phyloP scores from a whole-genome alignment of 192 early-diverging fungal genomes.

The Phlyctochytrium bullatum region DNA sequence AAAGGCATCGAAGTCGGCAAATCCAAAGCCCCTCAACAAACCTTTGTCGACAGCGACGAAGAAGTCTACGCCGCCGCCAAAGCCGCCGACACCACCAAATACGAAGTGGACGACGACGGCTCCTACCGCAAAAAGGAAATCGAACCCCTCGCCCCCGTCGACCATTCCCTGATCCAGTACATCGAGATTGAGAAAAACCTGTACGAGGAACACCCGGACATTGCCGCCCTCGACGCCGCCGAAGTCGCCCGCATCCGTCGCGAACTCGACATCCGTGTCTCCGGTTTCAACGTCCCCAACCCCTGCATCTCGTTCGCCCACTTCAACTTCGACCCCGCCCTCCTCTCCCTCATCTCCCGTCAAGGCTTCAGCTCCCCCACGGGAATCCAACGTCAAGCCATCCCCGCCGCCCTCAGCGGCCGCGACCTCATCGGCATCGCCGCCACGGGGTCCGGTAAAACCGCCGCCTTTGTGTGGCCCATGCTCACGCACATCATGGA shows the following conservation, averaged over 20 bases:
- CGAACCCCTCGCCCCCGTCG: constrained; percentile 60
- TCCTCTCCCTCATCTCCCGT: constrained; percentile 60
- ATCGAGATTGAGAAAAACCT: constrained; percentile 71
- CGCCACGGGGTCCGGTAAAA: constrained; percentile 85
- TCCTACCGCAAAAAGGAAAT: constrained; percentile 59
- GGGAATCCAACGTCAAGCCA: constrained; percentile 75
- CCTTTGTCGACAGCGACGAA: constrained; percentile 61
- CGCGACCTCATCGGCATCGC: constrained; percentile 83
- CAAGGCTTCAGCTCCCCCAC: constrained; percentile 71
- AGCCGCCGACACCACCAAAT: constrained; percentile 45
- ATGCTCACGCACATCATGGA: constrained; percentile 87
- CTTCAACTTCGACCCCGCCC: constrained; percentile 73
- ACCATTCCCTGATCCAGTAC: constrained; percentile 69
- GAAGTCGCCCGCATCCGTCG: constrained; percentile 53
- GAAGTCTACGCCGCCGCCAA: constrained; percentile 80
- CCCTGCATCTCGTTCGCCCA: constrained; percentile 84
- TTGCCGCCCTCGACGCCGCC: constrained; percentile 57
- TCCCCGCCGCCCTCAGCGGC: constrained; percentile 73
- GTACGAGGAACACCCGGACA: constrained; percentile 76
- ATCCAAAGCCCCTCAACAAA: constrained; percentile 33
- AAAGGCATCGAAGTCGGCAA: constrained; percentile 72
- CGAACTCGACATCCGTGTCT: constrained; percentile 65
- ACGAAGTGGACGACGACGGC: constrained; percentile 17
- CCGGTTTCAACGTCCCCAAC: constrained; percentile 59
- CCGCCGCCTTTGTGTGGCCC: constrained; percentile 78